A percentile compares a stretch with the other conserved stretches of the same genome.
Conservation (phyloP, 768 basidiomycete species). For the Pisolithus marmoratus region DNA sequence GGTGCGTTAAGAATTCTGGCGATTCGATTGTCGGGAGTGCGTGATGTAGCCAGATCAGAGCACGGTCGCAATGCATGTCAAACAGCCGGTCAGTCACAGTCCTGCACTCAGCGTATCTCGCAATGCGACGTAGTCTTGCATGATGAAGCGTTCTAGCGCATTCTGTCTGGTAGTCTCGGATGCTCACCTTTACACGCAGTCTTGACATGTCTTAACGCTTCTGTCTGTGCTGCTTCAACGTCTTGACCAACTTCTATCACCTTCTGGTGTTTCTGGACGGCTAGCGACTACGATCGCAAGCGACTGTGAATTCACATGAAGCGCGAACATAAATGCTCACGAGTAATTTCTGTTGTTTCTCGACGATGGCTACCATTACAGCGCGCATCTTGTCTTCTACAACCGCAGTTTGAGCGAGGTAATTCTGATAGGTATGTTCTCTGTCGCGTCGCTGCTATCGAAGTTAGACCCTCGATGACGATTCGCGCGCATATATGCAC, state of each 20-base stretch:
- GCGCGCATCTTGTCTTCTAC: constrained; percentile 25
- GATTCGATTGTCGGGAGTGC: too few species aligned
- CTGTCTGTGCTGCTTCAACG: constrained; percentile 19
- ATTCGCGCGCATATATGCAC: constrained; percentile 9
- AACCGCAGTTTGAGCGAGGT: constrained; percentile 16
- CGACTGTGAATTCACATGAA: background rate
- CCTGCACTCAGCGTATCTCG: background rate
- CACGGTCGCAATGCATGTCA: too few species aligned
- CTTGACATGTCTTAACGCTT: constrained; percentile 17
- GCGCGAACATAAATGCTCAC: constrained; percentile 9
- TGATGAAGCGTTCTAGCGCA: background rate
- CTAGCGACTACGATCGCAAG: constrained; percentile 15
- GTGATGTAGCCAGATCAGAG: too few species aligned
- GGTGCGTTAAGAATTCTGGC: too few species aligned
- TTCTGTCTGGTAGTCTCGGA: background rate
- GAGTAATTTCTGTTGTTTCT: constrained; percentile 20
- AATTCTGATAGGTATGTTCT: constrained; percentile 22
- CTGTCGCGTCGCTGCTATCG: constrained; percentile 5
- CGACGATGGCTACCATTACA: constrained; percentile 19
- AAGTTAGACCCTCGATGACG: background rate
- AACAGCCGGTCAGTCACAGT: too few species aligned
- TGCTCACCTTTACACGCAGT: constrained; percentile 17
- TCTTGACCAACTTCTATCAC: constrained; percentile 14
- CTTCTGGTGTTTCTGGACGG: constrained; percentile 24
- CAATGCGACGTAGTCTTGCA: background rate